Percentiles rank a stretch among this genome's conserved stretches.
These are phyloP conservation scores for Citrus cavaleriei DNA, from an alignment of 345 rosid genomes.

Conservation along the genomic window DNA sequence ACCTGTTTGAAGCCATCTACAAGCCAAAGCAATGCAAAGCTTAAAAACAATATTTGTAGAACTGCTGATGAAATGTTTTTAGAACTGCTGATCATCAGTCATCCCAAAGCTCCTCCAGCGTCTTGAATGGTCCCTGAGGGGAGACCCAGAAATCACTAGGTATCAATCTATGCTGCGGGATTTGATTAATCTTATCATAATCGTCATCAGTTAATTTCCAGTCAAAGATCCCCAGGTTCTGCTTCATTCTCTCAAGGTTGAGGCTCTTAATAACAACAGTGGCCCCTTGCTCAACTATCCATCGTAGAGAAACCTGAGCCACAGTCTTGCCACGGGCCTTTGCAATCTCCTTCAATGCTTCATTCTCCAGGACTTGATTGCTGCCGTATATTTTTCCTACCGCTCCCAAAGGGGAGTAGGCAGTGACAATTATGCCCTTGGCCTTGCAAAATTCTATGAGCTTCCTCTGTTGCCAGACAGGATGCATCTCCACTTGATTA, in stretches of 20 bases:
- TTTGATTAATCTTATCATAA: neutral
- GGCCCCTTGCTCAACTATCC: conserved; percentile 18
- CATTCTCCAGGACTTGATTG: conserved; percentile 17
- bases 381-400: conserved; percentile 4
- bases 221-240: conserved; percentile 13
- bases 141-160: neutral
- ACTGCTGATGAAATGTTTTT: too few relatives aligned
- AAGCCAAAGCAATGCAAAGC: too few relatives aligned
- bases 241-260: conserved; percentile 10
- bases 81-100: too few relatives aligned
- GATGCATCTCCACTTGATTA: conserved; percentile 22
- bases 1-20: too few relatives aligned
- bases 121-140: conserved; percentile 3
- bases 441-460: conserved; percentile 2
- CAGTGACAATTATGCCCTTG: conserved; percentile 3
- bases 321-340: neutral
- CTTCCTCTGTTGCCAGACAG: conserved; percentile 20
- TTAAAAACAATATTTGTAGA: too few relatives aligned
- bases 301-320: neutral
- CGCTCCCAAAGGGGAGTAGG: conserved; percentile 18
- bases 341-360: conserved; percentile 13
- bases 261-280: neutral
- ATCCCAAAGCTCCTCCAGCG: conserved; percentile 1
- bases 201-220: conserved; percentile 4
- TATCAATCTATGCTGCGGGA: neutral